A percentile compares a stretch with the other conserved stretches of the same genome.
Conservation (phyloP, 352 stramenopile genomes). For the Phytophthora pluvialis region DNA sequence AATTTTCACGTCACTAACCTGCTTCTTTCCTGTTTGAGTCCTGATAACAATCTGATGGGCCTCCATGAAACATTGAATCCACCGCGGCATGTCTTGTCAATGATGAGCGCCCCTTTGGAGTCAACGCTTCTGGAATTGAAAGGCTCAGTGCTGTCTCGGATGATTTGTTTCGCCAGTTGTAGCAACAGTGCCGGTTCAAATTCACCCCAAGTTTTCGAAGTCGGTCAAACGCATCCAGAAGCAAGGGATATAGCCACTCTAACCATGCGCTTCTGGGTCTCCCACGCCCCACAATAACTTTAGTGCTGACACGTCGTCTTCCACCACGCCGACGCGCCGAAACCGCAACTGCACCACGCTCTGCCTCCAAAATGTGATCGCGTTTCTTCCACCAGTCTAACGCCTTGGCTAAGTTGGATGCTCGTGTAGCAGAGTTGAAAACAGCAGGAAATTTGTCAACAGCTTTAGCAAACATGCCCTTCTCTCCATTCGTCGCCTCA, state of each 20-base stretch:
- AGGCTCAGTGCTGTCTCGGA: not conserved
- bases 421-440: not conserved
- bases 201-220: not conserved
- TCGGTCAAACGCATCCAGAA: not conserved
- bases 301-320: not conserved
- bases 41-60: slow-evolving; percentile 9
- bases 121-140: not conserved
- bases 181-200: not conserved
- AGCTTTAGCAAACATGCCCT: not conserved
- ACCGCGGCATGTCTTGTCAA: slow-evolving; percentile 2
- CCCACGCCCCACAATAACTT: not conserved
- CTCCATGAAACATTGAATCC: slow-evolving; percentile 6
- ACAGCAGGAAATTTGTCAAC: not conserved
- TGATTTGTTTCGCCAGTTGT: not conserved
- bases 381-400: not conserved
- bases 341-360: not conserved
- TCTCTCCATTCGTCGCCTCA: not conserved
- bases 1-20: not conserved
- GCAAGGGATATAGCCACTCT: slow-evolving; percentile 3
- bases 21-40: not conserved
- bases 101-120: not conserved
- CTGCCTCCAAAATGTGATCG: not conserved
- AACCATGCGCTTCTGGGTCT: too few species aligned
- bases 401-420: not conserved
- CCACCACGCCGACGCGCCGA: not conserved